phyloP scores from a whole-genome alignment of 306 rosid species.

The Rosa persica region DNA sequence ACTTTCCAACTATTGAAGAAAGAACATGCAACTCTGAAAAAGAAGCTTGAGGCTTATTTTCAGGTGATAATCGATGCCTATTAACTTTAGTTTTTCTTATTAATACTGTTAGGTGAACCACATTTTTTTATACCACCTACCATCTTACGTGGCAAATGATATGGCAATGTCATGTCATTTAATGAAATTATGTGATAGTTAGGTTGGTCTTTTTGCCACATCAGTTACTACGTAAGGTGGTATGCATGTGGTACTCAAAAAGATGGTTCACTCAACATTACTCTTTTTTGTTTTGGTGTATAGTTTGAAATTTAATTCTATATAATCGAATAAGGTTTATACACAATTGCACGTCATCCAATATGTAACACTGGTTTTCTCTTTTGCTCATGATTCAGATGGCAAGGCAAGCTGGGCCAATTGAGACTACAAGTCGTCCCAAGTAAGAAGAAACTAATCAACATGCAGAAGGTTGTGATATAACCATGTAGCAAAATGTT shows the following conservation, averaged over 20 bases:
- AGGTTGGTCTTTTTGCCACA: too few relatives aligned
- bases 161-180: too few relatives aligned
- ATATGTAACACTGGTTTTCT: background rate
- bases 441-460: constrained; percentile 24
- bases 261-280: too few relatives aligned
- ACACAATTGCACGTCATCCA: background rate
- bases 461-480: background rate
- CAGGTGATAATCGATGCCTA: constrained; percentile 43
- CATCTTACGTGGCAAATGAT: too few relatives aligned
- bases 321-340: background rate
- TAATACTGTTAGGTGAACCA: too few relatives aligned
- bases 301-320: background rate
- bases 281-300: background rate
- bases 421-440: constrained; percentile 50
- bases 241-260: too few relatives aligned
- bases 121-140: too few relatives aligned
- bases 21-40: constrained; percentile 71
- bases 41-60: constrained; percentile 90
- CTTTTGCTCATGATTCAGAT: constrained; percentile 33
- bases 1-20: constrained; percentile 77
- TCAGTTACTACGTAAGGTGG: too few relatives aligned
- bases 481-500: background rate
- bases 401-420: constrained; percentile 63
- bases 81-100: background rate
- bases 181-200: too few relatives aligned